Conservation (phyloP, 177 flowering plant species). For the Vitis hybrid region DNA sequence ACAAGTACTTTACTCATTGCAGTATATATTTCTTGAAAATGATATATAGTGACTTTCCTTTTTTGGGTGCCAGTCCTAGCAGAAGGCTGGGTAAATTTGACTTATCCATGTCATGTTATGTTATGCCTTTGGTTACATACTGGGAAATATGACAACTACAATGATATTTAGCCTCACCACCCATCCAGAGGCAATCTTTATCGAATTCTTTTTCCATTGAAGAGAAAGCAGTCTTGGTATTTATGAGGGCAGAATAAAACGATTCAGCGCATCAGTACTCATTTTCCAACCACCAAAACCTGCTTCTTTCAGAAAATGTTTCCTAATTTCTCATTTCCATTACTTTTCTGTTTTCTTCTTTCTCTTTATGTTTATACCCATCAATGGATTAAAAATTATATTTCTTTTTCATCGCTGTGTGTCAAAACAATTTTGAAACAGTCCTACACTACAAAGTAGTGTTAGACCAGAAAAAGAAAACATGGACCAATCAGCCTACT, state of each 20-base stretch:
- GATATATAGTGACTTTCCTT: background rate
- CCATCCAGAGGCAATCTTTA: background rate
- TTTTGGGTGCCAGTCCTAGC: background rate
- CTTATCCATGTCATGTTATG: background rate
- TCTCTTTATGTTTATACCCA: background rate
- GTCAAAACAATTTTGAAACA: too few relatives aligned
- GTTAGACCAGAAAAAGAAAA: too few relatives aligned
- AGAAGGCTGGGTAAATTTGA: background rate
- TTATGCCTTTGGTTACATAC: background rate
- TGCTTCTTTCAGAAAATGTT: background rate
- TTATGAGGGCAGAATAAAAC: background rate
- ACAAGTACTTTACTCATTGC: background rate
- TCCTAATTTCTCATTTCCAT: background rate
- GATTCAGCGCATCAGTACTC: background rate
- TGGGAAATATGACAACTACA: background rate
- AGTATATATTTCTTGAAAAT: background rate
- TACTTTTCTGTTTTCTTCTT: background rate
- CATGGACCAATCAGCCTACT: too few relatives aligned
- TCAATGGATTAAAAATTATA: too few relatives aligned
- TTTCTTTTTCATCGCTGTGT: too few relatives aligned
- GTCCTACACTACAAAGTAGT: too few relatives aligned
- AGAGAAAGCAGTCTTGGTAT: background rate
- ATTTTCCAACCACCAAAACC: background rate
- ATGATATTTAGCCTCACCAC: background rate
- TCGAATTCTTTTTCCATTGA: too few relatives aligned